Percentiles rank a stretch among this genome's conserved stretches.
These are phyloP conservation scores for Epichloe baconii DNA, from an alignment of 2,329 filamentous ascomycete genomes.

Conservation along the genomic window DNA sequence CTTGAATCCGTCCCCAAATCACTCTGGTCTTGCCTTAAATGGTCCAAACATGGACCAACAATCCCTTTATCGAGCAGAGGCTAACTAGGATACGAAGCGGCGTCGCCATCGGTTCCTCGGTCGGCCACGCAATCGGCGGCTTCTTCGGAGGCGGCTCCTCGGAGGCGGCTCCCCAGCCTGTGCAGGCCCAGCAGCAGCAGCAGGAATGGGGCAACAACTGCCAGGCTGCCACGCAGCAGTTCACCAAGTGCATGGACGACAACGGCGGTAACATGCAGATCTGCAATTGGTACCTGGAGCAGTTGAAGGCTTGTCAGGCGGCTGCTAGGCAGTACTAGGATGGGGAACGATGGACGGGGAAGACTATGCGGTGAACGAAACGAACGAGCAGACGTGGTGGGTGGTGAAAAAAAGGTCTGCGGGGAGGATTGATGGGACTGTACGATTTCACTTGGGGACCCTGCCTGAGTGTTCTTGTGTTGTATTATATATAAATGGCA, in stretches of 20 bases:
- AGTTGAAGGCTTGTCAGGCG: conserved; percentile 81
- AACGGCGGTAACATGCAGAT: conserved; percentile 88
- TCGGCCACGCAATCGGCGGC: conserved; percentile 88
- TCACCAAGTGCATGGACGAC: conserved; percentile 95
- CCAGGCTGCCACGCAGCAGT: conserved; percentile 64
- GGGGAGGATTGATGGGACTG: background rate
- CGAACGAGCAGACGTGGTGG: background rate
- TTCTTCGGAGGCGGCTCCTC: conserved; percentile 65
- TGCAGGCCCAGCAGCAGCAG: conserved; percentile 38
- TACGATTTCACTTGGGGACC: too few species aligned
- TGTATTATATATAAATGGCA: conserved; percentile 15
- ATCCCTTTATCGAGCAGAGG: background rate
- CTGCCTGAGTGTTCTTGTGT: background rate
- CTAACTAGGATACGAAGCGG: conserved; percentile 44
- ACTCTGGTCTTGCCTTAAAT: too few species aligned
- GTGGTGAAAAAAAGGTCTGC: background rate
- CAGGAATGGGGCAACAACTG: conserved; percentile 52
- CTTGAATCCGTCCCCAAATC: background rate
- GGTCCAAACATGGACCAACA: too few species aligned
- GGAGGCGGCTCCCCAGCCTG: conserved; percentile 33
- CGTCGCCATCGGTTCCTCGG: conserved; percentile 88
- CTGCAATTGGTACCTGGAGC: conserved; percentile 96
- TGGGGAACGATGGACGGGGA: background rate
- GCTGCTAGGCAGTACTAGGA: conserved; percentile 61
- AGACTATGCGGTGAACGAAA: background rate